Conservation (phyloP, 1,139 yeast genomes). For the Nakaseomyces bracarensis region DNA sequence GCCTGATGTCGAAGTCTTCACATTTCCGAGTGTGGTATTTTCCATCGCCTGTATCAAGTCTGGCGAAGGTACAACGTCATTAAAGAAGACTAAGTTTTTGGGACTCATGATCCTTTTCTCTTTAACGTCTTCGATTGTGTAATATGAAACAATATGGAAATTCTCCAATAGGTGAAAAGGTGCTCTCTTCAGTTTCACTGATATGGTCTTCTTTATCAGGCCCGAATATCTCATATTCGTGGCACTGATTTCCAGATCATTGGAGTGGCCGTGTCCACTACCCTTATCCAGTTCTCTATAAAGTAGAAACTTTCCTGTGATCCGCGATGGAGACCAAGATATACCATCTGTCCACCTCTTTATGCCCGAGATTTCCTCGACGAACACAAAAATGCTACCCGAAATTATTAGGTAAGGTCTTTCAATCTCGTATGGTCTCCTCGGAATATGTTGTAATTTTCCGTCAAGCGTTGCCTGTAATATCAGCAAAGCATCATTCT, state of each 20-base stretch:
- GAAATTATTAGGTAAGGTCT: slow-evolving; percentile 54
- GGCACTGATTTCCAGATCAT: slow-evolving; percentile 2
- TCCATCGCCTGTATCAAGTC: slow-evolving; percentile 53
- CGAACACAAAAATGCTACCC: slow-evolving; percentile 76
- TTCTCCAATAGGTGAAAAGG: slow-evolving; percentile 35
- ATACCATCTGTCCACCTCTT: slow-evolving; percentile 95
- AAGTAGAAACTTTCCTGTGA: slow-evolving; percentile 70
- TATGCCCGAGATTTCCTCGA: slow-evolving; percentile 72
- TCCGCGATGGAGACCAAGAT: slow-evolving; percentile 84
- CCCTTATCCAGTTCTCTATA: slow-evolving; percentile 60
- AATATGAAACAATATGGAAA: slow-evolving; percentile 72
- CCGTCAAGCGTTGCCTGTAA: slow-evolving; percentile 69
- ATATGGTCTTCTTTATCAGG: slow-evolving; percentile 71
- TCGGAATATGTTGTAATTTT: slow-evolving; percentile 49
- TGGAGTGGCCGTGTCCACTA: slow-evolving; percentile 4
- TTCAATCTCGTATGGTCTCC: slow-evolving; percentile 78
- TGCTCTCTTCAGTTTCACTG: slow-evolving; percentile 40
- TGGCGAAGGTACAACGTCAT: slow-evolving; percentile 43
- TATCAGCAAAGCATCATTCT: slow-evolving; percentile 71
- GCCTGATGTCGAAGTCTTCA: slow-evolving; percentile 4
- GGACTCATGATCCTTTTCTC: slow-evolving; percentile 52
- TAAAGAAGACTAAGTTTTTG: slow-evolving; percentile 42
- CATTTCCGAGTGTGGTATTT: slow-evolving; percentile 46
- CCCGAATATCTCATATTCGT: slow-evolving; percentile 50
- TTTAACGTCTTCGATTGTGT: slow-evolving; percentile 62